Evolutionary conservation across 768 basidiomycete species (phyloP).

Genomic region (Lactarius trivialis): DNA sequence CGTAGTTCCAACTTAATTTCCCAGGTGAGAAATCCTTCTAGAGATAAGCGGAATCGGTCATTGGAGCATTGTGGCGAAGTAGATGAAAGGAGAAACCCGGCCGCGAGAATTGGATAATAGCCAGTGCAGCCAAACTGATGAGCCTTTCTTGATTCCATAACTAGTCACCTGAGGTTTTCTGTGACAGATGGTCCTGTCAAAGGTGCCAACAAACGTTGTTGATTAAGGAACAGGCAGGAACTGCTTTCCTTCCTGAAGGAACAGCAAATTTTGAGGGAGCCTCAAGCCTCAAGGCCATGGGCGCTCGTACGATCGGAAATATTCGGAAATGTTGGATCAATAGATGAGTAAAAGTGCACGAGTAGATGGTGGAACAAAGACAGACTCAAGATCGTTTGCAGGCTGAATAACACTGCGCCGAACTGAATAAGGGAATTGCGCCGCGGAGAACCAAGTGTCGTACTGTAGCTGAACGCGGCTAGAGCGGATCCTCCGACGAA

Average conservation of each 20-base stretch:
- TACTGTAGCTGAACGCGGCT: neutral
- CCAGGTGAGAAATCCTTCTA: neutral
- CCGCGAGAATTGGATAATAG: neutral
- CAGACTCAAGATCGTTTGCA: neutral
- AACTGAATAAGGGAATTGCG: neutral
- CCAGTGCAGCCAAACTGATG: neutral
- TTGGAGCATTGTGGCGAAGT: constrained; percentile 17
- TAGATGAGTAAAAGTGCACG: too few species aligned
- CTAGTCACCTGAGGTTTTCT: neutral
- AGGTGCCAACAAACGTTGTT: constrained; percentile 7
- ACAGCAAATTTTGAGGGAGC: neutral
- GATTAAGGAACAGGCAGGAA: constrained; percentile 17
- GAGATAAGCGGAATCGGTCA: constrained; percentile 6
- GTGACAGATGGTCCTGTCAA: constrained; percentile 20
- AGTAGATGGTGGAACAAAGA: too few species aligned
- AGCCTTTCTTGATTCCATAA: constrained; percentile 1
- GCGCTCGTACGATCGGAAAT: neutral
- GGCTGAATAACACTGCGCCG: neutral
- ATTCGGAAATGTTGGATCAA: neutral
- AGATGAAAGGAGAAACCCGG: neutral
- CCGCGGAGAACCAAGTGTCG: constrained; percentile 20
- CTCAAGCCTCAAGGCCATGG: neutral
- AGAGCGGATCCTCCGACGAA: constrained; percentile 7
- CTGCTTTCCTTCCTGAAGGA: constrained; percentile 1
- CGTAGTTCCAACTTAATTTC: constrained; percentile 19